Base-by-base conservation (phyloP, 495 filamentous ascomycete genomes). In the Alectoria sarmentosa region DNA sequence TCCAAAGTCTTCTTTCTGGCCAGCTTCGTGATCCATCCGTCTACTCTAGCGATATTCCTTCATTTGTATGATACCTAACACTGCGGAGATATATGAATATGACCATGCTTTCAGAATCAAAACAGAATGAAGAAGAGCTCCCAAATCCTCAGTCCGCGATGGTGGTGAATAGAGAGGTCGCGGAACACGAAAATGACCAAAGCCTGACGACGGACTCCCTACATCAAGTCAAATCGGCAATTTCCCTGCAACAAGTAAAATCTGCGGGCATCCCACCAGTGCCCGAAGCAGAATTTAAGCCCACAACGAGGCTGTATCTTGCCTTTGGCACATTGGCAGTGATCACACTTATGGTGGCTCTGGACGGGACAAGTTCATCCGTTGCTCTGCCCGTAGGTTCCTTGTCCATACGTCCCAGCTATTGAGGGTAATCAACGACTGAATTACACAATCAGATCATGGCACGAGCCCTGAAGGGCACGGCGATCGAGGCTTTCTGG, bases 361-460 rank as follows among this genome's bases (percentile, higher is more conserved):
- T 92, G 26, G 89, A 92, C 73, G 87, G 86, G 1, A 91, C 89
- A 4, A 89, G 86, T 3, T 76, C 91, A 21, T 86, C 84, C 11
- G 87, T 91, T 28, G 89, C 89, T 6, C 71, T 92, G 54, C 88
- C 89, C 2, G 84, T 87, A 73, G 55, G 78, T 73, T 13, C 19
- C 4, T 38, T 49, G 19, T 37, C 34, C n/a, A 9, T 42, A 17
- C 44, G 11, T 49, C 44, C 6, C 34, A 23, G 11, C 28, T 4
- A 34, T 39, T 46, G 21, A 15, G 13, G 58, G 38, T 41, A 30
- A 32, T n/a, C 42, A 37, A 21, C 9, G 37, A 32, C 64, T 64
- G n/a, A 65, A 39, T n/a, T 44, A 36, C 3, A 32, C 19, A 37
- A 17, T n/a, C 34, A 77, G 75, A 73, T 76, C 26, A 78, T 80